Evolutionary conservation across 108 stramenopile species (phyloP), one percentile per base, ranked within the genome.

Genomic region (Pseudonitzschia pungens): DNA sequence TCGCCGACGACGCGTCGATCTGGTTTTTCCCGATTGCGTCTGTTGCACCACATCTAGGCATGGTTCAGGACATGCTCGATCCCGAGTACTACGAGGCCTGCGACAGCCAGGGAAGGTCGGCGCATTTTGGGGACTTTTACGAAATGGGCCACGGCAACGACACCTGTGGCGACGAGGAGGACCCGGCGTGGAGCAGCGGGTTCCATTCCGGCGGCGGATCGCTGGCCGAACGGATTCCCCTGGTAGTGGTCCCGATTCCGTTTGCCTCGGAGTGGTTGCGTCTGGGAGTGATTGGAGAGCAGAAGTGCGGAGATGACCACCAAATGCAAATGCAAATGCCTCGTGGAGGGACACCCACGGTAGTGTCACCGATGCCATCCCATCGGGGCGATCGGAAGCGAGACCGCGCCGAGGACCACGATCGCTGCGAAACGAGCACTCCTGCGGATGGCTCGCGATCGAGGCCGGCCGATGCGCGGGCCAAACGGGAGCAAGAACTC

Each of bases 21-120:
- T n/a, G n/a, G n/a, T n/a, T n/a, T n/a, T n/a, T n/a, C n/a, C n/a
- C n/a, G n/a, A n/a, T n/a, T n/a, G n/a, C n/a, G n/a, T n/a, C n/a
- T n/a, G n/a, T n/a, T 36, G 36, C 36, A 2, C 36, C 36, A 36
- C 36, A 36, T 6, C 36, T 4, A 55, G 54, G 54, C n/a, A 81
- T 87, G 79, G 84, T 87, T 0, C 87, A 87, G 67, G 81, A 87
- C 56, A 83, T 83, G 82, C 52, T 87, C 50, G 87, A 83, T 52
- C 75, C 87, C 3, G 87, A 87, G 64, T 87, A 85, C 63, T 83
- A 76, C 57, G 53, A 65, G 32, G 18, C 65, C 3, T 42, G 27
- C 21, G 51, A 53, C 22, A 55, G 54, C 27, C 40, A 68, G 14
- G 77, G 68, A 4, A 65, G 64, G 20, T 73, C 67, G 15, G 59